Percentiles rank a stretch among this genome's conserved stretches.
phyloP scores from a whole-genome alignment of 2,329 filamentous ascomycete genomes.

The Alternaria incomplexa region DNA sequence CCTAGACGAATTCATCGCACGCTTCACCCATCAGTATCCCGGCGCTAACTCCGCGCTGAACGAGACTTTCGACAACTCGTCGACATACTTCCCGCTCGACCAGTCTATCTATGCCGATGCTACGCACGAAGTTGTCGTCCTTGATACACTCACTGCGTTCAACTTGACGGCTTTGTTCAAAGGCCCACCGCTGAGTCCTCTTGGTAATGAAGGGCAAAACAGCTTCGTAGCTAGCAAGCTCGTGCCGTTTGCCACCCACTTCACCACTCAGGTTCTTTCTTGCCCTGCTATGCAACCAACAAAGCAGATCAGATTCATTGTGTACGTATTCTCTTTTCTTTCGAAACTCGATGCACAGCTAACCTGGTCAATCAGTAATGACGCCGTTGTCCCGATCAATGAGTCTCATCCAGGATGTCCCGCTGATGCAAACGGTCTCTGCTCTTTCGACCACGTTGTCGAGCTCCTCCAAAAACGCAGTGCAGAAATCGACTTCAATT shows the following conservation, averaged over 20 bases:
- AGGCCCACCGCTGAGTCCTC: slow-evolving; percentile 28
- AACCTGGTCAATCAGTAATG: slow-evolving; percentile 22
- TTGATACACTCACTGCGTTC: slow-evolving; percentile 37
- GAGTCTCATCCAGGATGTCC: slow-evolving; percentile 33
- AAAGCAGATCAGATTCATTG: slow-evolving; percentile 40
- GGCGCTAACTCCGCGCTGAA: slow-evolving; percentile 26
- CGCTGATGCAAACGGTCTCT: slow-evolving; percentile 29
- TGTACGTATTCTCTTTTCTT: slow-evolving; percentile 21
- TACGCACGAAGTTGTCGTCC: slow-evolving; percentile 51
- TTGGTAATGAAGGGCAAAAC: slow-evolving; percentile 26
- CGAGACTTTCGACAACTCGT: slow-evolving; percentile 48
- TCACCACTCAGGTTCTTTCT: slow-evolving; percentile 36
- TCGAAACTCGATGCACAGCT: neutral
- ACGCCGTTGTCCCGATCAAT: slow-evolving; percentile 36
- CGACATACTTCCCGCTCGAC: slow-evolving; percentile 53
- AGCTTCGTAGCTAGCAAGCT: slow-evolving; percentile 36
- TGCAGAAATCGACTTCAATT: slow-evolving; percentile 35
- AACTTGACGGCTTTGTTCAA: slow-evolving; percentile 40
- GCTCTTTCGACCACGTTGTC: slow-evolving; percentile 37
- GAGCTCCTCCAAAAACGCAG: slow-evolving; percentile 34
- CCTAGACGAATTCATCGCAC: slow-evolving; percentile 37
- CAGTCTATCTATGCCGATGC: slow-evolving; percentile 53
- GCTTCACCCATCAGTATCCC: slow-evolving; percentile 35
- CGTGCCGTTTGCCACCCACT: slow-evolving; percentile 41
- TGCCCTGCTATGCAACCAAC: slow-evolving; percentile 26